phyloP scores from a whole-genome alignment of 2,329 filamentous ascomycete genomes.

The Cordyceps tenuipes region DNA sequence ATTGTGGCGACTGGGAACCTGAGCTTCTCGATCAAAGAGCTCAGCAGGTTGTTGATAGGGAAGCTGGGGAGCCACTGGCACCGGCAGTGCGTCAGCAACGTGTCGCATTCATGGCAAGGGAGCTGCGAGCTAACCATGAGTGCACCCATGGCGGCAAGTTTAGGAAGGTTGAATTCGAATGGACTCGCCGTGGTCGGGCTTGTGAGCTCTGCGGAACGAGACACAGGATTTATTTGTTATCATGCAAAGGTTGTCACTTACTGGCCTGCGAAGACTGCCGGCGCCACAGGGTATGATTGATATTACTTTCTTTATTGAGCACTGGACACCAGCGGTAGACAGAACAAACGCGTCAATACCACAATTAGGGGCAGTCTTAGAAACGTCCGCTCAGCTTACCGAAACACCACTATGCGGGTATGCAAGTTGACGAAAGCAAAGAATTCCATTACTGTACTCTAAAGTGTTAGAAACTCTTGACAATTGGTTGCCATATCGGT shows the following conservation, averaged over 20 bases:
- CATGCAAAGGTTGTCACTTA: conserved; percentile 11
- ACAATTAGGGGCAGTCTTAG: too few relatives aligned
- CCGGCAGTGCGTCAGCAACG: conserved; percentile 5
- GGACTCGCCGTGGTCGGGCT: background rate
- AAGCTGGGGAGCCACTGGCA: conserved; percentile 8
- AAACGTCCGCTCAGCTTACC: too few relatives aligned
- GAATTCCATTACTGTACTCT: too few relatives aligned
- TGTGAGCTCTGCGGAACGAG: conserved; percentile 8
- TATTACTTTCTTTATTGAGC: background rate
- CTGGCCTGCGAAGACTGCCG: background rate
- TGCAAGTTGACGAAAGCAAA: too few relatives aligned
- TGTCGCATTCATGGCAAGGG: conserved; percentile 4
- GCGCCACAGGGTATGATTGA: background rate
- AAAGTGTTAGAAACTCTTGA: too few relatives aligned
- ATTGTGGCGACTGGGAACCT: conserved; percentile 11
- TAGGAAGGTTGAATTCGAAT: background rate
- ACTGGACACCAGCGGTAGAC: background rate
- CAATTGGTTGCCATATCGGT: too few relatives aligned
- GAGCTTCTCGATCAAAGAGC: conserved; percentile 10
- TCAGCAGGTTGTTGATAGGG: conserved; percentile 11
- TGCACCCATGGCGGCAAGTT: conserved; percentile 9
- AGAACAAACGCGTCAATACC: too few relatives aligned
- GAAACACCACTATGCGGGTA: too few relatives aligned
- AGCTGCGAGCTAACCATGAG: conserved; percentile 9
- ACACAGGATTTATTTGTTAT: conserved; percentile 11